Conservation (phyloP, 495 filamentous ascomycete species). For the Talaromyces adpressus region DNA sequence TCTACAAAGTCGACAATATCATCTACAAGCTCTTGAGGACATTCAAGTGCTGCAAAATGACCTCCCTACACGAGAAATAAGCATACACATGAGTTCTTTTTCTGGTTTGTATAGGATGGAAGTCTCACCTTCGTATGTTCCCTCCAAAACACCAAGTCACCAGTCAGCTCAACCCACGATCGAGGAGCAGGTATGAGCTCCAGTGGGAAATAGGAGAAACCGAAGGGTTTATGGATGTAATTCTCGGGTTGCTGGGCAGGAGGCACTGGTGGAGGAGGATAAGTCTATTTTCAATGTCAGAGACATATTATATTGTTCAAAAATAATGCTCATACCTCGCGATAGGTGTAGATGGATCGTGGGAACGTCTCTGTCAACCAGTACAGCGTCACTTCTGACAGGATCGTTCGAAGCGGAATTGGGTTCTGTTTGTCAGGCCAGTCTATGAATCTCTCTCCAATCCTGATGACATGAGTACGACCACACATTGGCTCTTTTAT, state of each 20-base stretch:
- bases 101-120: neutral
- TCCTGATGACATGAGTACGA: slow-evolving; percentile 10
- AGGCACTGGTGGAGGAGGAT: neutral
- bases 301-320: neutral
- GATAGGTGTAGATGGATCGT: slow-evolving; percentile 41
- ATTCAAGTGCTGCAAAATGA: slow-evolving; percentile 44
- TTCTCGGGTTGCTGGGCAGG: slow-evolving; percentile 11
- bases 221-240: slow-evolving; percentile 41
- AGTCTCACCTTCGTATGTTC: slow-evolving; percentile 28
- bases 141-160: slow-evolving; percentile 32
- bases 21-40: slow-evolving; percentile 42
- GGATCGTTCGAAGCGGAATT: slow-evolving; percentile 39
- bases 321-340: slow-evolving; percentile 8
- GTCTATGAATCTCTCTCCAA: slow-evolving; percentile 53
- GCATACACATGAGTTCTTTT: neutral
- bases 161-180: slow-evolving; percentile 33
- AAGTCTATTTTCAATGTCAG: neutral
- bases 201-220: slow-evolving; percentile 44
- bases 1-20: slow-evolving; percentile 53
- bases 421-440: slow-evolving; percentile 41
- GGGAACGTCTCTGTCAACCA: slow-evolving; percentile 51
- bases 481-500: neutral
- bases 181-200: slow-evolving; percentile 38
- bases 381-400: slow-evolving; percentile 43
- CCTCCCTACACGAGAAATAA: slow-evolving; percentile 11